Base-by-base conservation (phyloP, 179 eudicot species). In the Silene coronaria region DNA sequence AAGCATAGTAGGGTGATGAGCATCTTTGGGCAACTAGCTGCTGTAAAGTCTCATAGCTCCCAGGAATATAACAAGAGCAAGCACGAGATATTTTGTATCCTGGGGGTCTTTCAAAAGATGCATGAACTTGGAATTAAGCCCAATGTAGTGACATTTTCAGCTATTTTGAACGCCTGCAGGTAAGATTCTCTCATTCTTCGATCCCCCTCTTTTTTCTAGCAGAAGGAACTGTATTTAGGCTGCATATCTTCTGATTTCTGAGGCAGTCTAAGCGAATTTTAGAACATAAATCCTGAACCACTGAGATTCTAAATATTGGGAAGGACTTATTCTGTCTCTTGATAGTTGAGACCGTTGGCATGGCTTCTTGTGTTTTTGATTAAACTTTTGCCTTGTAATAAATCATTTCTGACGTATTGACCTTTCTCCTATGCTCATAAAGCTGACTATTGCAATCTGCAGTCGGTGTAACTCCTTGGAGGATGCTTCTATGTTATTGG, bases 121-220 rank as follows among this genome's bases (percentile, higher is more conserved):
- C 97, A 94, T 65, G 85, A 89, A 76, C 77, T 90, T 84, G 85
- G 87, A 78, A 94, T 94, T 76, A 94, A 88, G 74, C 98, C 98
- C n/a, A 94, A 94, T 81, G 98, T 94, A 53, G 98, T 94, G 74
- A 94, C 98, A 64, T 94, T 94, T 87, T 94, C 98, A 1, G 98
- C 98, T 75, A 94, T 94, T 75, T 63, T 94, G 28, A 92, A 94
- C 84, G 98, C 98, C 75, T 94, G 98, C 96, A 94, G 98, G 98
- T 89, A 85, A 70, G n/a, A 32, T 59, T n/a, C 70, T 34, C 38
- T 67, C 75, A 26, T 28, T 75, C 21, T 75, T 28, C 68, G 75
- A 58, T 36, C 7, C 27, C 27, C 60, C 32, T 46, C 26, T 13
- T 48, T 53, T n/a, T 13, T 62, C 11, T 19, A 21, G 4, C 17